Conservation (phyloP, 176 grass and related monocot species). For the Saccharum spontaneum region DNA sequence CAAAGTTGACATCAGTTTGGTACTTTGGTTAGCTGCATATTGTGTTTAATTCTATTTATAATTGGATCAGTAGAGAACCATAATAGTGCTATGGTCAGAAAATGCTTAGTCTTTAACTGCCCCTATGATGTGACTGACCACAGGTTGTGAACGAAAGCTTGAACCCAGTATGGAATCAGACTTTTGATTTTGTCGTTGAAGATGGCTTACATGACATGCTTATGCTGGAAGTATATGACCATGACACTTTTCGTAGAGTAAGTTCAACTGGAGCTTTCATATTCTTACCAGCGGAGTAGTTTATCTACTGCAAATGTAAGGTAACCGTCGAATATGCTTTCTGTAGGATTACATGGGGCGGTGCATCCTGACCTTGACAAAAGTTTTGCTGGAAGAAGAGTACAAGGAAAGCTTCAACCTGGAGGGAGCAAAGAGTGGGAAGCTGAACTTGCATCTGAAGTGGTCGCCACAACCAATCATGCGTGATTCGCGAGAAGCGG, state of each 20-base stretch:
- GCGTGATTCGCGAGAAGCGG: constrained; percentile 41
- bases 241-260: constrained; percentile 92
- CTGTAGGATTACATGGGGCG: constrained; percentile 81
- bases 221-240: constrained; percentile 91
- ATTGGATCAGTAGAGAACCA: background rate
- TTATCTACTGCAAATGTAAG: background rate
- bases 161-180: constrained; percentile 88
- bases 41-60: background rate
- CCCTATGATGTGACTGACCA: constrained; percentile 17
- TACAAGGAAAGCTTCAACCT: constrained; percentile 67
- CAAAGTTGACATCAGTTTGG: background rate
- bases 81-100: constrained; percentile 5
- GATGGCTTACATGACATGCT: constrained; percentile 98
- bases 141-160: constrained; percentile 87
- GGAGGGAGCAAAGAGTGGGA: constrained; percentile 82
- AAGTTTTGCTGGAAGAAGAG: constrained; percentile 82
- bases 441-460: constrained; percentile 82
- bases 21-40: background rate
- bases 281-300: background rate
- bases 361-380: constrained; percentile 85
- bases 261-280: constrained; percentile 24
- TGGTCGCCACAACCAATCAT: constrained; percentile 74
- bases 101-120: background rate
- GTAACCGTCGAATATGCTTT: constrained; percentile 22
- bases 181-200: constrained; percentile 92